A percentile compares a stretch with the other conserved stretches of the same genome.
Conservation (phyloP, 2,329 filamentous ascomycete species). For the Falciphora oryzae region DNA sequence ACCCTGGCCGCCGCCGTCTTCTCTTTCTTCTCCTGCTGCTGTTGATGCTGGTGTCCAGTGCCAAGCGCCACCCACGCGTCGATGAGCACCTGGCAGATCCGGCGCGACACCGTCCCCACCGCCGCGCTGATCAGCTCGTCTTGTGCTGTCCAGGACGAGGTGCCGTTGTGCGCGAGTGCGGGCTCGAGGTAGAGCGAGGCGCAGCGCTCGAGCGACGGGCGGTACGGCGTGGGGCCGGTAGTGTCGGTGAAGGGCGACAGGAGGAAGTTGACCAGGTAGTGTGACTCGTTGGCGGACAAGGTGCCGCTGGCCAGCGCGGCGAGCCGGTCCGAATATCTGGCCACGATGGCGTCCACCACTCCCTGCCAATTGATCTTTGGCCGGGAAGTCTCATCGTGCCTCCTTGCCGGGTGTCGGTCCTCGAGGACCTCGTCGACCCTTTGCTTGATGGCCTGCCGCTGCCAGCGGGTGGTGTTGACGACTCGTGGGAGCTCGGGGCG, state of each 20-base stretch:
- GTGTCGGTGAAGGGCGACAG: conserved; percentile 38
- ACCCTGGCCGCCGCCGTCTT: background rate
- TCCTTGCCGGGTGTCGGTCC: conserved; percentile 20
- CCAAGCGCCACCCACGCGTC: conserved; percentile 21
- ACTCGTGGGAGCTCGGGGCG: conserved; percentile 23
- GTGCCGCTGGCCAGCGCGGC: conserved; percentile 27
- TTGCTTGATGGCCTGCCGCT: conserved; percentile 25
- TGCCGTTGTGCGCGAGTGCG: conserved; percentile 15
- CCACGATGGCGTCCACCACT: conserved; percentile 58
- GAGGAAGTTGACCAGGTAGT: conserved; percentile 30
- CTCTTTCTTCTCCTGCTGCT: conserved; percentile 1
- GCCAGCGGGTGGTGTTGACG: conserved; percentile 13
- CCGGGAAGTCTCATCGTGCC: conserved; percentile 23
- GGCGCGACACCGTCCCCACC: conserved; percentile 30
- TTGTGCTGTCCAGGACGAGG: conserved; percentile 28
- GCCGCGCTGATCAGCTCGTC: conserved; percentile 41
- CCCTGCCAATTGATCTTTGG: conserved; percentile 58
- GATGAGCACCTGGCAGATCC: conserved; percentile 33
- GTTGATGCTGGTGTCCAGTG: conserved; percentile 14
- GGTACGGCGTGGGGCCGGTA: conserved; percentile 6
- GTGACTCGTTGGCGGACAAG: conserved; percentile 21
- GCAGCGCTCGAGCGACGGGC: conserved; percentile 37
- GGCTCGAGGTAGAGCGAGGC: conserved; percentile 36
- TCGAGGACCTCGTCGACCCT: conserved; percentile 19
- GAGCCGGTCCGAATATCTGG: conserved; percentile 54